Conservation (phyloP, 139 green algal genomes). For the Marvania coccoides region DNA sequence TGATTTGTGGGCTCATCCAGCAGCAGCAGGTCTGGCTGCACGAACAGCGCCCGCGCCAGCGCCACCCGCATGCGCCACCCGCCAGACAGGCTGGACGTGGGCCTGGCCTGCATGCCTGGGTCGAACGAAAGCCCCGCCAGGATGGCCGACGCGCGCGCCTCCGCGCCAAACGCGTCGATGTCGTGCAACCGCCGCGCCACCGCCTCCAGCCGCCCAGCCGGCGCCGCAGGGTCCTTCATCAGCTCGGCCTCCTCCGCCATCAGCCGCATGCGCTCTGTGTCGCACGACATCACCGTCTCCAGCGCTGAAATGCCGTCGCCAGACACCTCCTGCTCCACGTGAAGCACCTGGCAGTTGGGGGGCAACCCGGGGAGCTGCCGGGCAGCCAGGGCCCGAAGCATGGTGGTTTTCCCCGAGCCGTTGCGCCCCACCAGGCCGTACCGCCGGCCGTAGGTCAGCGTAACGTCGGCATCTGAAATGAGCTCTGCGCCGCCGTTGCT, state of each 20-base stretch:
- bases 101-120: slow-evolving; percentile 49
- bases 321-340: slow-evolving; percentile 83
- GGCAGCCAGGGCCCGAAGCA: slow-evolving; percentile 69
- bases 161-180: slow-evolving; percentile 75
- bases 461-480: slow-evolving; percentile 56
- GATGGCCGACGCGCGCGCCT: slow-evolving; percentile 66
- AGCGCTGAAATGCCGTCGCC: slow-evolving; percentile 59
- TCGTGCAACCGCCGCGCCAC: slow-evolving; percentile 71
- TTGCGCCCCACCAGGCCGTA: slow-evolving; percentile 80
- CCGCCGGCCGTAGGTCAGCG: slow-evolving; percentile 57
- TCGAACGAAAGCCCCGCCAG: slow-evolving; percentile 75
- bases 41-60: slow-evolving; percentile 72
- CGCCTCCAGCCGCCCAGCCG: slow-evolving; percentile 30
- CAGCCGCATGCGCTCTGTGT: slow-evolving; percentile 65
- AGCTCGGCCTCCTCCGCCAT: slow-evolving; percentile 64
- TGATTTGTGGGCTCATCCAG: slow-evolving; percentile 85
- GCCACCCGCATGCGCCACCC: slow-evolving; percentile 82
- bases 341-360: slow-evolving; percentile 63
- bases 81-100: slow-evolving; percentile 66
- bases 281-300: slow-evolving; percentile 45
- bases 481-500: slow-evolving; percentile 66
- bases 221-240: slow-evolving; percentile 22
- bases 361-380: slow-evolving; percentile 71
- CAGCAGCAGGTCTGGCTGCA: slow-evolving; percentile 76
- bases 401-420: slow-evolving; percentile 82